These are phyloP conservation scores for Myxozyma kluyveri DNA, from an alignment of 805 yeast genomes.

Conservation along the genomic window DNA sequence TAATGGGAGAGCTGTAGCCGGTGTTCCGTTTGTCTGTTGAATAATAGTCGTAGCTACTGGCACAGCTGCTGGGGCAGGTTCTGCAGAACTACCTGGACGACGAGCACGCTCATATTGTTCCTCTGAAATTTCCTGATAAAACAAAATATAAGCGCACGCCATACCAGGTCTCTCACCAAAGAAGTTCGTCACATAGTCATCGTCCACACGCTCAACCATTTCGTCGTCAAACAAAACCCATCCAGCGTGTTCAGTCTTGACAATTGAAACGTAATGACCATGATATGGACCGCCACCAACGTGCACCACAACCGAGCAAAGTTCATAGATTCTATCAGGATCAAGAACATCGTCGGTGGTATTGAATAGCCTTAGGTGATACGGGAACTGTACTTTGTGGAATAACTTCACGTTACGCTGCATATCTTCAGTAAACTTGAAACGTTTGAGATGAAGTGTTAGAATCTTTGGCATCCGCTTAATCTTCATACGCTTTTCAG, in stretches of 20 bases:
- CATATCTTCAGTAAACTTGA: slow-evolving; percentile 82
- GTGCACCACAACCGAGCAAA: slow-evolving; percentile 88
- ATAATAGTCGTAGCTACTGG: slow-evolving; percentile 2
- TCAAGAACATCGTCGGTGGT: slow-evolving; percentile 57
- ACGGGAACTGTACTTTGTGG: slow-evolving; percentile 79
- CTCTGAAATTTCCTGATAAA: slow-evolving; percentile 51
- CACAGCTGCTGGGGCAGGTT: slow-evolving; percentile 11
- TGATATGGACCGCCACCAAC: slow-evolving; percentile 98
- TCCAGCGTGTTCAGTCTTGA: slow-evolving; percentile 72
- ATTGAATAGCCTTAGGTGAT: slow-evolving; percentile 60
- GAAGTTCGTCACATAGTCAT: slow-evolving; percentile 75
- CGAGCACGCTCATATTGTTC: slow-evolving; percentile 20
- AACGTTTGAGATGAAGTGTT: slow-evolving; percentile 84
- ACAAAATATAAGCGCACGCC: slow-evolving; percentile 87
- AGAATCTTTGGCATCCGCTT: slow-evolving; percentile 76
- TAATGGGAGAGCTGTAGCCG: slow-evolving; percentile 6
- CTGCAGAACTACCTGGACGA: slow-evolving; percentile 11
- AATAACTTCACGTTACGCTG: slow-evolving; percentile 83
- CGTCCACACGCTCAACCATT: slow-evolving; percentile 84
- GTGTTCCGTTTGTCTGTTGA: background rate
- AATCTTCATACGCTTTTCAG: slow-evolving; percentile 82
- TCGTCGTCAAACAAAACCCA: slow-evolving; percentile 97
- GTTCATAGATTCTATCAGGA: slow-evolving; percentile 68
- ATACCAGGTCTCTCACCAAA: slow-evolving; percentile 86
- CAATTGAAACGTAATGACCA: slow-evolving; percentile 89